Evolutionary conservation across 2,329 filamentous ascomycete species (phyloP), one percentile per base, ranked within the genome.

Genomic region (Botrytis medusae): DNA sequence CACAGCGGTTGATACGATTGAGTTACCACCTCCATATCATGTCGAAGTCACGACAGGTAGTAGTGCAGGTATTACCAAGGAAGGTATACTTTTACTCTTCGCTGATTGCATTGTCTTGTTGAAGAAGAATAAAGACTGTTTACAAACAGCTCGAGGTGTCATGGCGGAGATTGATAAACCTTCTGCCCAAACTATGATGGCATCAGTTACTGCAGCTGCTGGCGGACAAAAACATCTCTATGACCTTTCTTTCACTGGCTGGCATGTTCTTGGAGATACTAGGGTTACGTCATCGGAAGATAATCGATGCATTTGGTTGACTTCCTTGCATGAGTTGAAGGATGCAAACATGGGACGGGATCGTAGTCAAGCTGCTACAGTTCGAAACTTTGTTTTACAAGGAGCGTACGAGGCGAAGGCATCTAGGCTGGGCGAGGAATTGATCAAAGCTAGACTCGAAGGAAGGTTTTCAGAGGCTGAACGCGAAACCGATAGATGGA

Each of bases 141-240:
- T 87, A 46, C 85, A 90, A 64, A 92, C 90, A 12, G 93, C 93
- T 8, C 91, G 93, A 57, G 92, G 93, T 73, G 84, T 98, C 70
- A 83, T 97, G 72, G 90, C 94, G 5, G 94, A 98, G 79, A 87
- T 98, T 51, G 95, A 98, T 79, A 95, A 93, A 79, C 92, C 92
- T 34, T 92, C 90, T 2, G 86, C 89, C 2, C 88, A 90, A 57
- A 87, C 87, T 5, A 83, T 91, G 73, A 85, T 91, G 74, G 87
- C 87, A 40, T 89, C 88, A 16, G 89, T 90, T 85, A 90, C 88
- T 18, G 90, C 90, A 74, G 87, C 87, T 37, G 89, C 86, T 42
- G 89, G 86, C 46, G 90, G 89, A 0, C 85, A 86, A 16, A 87
- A 88, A 18, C 85, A 80, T 54, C 77, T 86, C 0, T 91, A 90